These are phyloP conservation scores for Nadsonia fulvescens DNA, from an alignment of 805 yeast species.

Conservation along the genomic window DNA sequence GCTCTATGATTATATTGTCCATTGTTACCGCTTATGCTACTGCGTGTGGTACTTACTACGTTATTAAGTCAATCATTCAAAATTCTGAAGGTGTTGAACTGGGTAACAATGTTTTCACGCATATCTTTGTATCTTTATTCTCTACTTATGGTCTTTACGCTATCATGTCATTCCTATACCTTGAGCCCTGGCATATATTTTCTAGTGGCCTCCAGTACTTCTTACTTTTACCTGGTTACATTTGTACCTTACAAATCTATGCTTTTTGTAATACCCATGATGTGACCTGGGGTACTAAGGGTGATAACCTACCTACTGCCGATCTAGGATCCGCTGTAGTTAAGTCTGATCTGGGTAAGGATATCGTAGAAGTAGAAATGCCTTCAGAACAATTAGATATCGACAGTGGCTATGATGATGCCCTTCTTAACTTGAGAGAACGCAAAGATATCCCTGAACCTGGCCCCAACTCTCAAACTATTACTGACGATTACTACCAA, in stretches of 20 bases:
- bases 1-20: slow-evolving; percentile 54
- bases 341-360: slow-evolving; percentile 66
- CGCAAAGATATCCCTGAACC: slow-evolving; percentile 40
- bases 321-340: slow-evolving; percentile 69
- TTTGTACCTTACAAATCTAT: slow-evolving; percentile 83
- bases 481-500: slow-evolving; percentile 70
- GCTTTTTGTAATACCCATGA: slow-evolving; percentile 97
- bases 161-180: slow-evolving; percentile 61
- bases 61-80: slow-evolving; percentile 33
- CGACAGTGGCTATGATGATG: slow-evolving; percentile 65
- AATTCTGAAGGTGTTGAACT: slow-evolving; percentile 16
- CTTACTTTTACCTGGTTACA: slow-evolving; percentile 75
- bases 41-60: slow-evolving; percentile 67
- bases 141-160: slow-evolving; percentile 87
- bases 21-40: slow-evolving; percentile 70
- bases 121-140: slow-evolving; percentile 65
- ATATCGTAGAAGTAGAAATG: slow-evolving; percentile 65
- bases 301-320: slow-evolving; percentile 59
- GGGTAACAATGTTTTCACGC: slow-evolving; percentile 28
- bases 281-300: slow-evolving; percentile 98
- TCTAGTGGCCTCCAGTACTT: slow-evolving; percentile 81
- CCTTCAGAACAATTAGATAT: slow-evolving; percentile 55
- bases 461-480: slow-evolving; percentile 20
- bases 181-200: slow-evolving; percentile 93
- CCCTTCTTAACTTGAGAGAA: slow-evolving; percentile 53